A percentile compares a stretch with the other conserved stretches of the same genome.
These are phyloP conservation scores for Jaminaea rosea DNA, from an alignment of 1,284 basidiomycete species.

Conservation along the genomic window DNA sequence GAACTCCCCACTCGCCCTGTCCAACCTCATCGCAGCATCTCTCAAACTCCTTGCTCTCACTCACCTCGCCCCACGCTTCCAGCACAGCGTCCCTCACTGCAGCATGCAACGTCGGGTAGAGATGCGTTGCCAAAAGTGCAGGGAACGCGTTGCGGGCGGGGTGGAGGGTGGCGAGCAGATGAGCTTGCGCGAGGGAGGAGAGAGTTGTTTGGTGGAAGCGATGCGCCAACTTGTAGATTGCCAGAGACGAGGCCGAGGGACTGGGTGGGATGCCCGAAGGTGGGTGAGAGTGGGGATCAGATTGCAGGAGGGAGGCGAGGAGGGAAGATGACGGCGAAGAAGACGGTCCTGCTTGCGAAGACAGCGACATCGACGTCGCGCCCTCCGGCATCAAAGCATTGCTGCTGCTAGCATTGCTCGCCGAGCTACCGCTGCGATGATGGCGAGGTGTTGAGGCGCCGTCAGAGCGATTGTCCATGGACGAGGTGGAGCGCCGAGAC, in stretches of 20 bases:
- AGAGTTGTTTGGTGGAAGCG: slow-evolving; percentile 64
- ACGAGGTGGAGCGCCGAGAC: too few species aligned
- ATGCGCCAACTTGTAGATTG: slow-evolving; percentile 71
- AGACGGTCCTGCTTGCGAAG: too few species aligned
- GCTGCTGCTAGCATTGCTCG: too few species aligned
- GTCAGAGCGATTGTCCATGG: too few species aligned
- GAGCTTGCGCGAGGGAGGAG: slow-evolving; percentile 61
- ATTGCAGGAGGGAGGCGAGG: background rate
- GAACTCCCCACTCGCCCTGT: slow-evolving; percentile 31
- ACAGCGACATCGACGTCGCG: too few species aligned
- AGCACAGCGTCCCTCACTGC: slow-evolving; percentile 37
- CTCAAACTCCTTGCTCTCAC: slow-evolving; percentile 32
- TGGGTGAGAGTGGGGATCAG: slow-evolving; percentile 68
- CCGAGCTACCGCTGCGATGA: too few species aligned
- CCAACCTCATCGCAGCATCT: slow-evolving; percentile 40
- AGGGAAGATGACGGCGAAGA: too few species aligned
- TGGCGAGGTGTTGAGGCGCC: too few species aligned
- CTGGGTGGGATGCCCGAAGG: slow-evolving; percentile 53
- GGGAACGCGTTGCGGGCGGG: slow-evolving; percentile 61
- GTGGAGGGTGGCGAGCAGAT: slow-evolving; percentile 65
- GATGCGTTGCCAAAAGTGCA: slow-evolving; percentile 55
- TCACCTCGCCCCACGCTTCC: slow-evolving; percentile 31
- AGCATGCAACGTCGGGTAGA: slow-evolving; percentile 32
- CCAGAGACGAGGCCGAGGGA: slow-evolving; percentile 52
- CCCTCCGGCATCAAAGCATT: too few species aligned